Evolutionary conservation across 2,329 filamentous ascomycete genomes (phyloP).

Genomic region (Chrysosporium queenslandicum): DNA sequence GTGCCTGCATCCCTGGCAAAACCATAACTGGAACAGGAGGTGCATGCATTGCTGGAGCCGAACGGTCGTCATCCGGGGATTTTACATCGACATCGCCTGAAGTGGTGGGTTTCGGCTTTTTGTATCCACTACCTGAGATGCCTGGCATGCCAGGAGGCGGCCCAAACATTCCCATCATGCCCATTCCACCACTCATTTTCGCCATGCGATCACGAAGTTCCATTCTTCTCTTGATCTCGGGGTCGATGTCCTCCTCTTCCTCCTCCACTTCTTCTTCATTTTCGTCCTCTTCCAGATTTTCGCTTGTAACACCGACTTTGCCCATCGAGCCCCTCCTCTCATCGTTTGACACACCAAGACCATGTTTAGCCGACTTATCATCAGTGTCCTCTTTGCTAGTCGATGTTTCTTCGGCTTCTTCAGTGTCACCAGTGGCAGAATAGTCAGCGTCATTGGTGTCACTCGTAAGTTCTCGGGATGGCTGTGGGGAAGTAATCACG

Average conservation of each 20-base stretch:
- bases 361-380: conserved; percentile 34
- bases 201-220: conserved; percentile 93
- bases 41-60: conserved; percentile 26
- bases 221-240: conserved; percentile 72
- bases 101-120: conserved; percentile 38
- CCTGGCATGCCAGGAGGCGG: conserved; percentile 51
- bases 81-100: conserved; percentile 29
- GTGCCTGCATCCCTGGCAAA: conserved; percentile 52
- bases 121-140: conserved; percentile 28
- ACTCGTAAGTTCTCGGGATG: conserved; percentile 46
- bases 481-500: conserved; percentile 28
- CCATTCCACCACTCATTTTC: conserved; percentile 96
- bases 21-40: conserved; percentile 47
- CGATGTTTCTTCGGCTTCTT: conserved; percentile 52
- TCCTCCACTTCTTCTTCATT: conserved; percentile 45
- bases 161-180: conserved; percentile 85
- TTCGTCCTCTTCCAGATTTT: too few species aligned
- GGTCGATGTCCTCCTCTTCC: conserved; percentile 76
- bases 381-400: conserved; percentile 69
- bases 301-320: too few species aligned
- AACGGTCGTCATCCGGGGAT: conserved; percentile 24
- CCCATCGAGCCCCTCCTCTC: too few species aligned
- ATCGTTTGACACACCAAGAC: conserved; percentile 9
- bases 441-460: conserved; percentile 58
- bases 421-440: conserved; percentile 53